Conservation (phyloP, 441 rosid species). For the Pelargonium cotyledonis region DNA sequence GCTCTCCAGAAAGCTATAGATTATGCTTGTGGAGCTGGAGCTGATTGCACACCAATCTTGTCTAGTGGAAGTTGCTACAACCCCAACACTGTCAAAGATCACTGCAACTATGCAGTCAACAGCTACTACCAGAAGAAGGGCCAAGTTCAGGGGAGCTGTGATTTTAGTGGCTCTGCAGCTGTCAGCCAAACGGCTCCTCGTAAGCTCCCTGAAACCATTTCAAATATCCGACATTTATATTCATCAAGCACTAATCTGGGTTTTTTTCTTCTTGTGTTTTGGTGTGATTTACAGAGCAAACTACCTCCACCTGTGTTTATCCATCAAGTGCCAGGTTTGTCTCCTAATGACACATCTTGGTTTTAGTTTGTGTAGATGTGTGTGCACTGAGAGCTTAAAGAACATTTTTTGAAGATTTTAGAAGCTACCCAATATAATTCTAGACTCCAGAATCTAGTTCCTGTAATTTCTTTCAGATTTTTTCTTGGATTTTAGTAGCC, state of each 20-base stretch:
- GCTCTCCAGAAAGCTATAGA: slow-evolving; percentile 63
- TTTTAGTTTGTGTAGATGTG: background rate
- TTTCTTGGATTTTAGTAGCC: too few species aligned
- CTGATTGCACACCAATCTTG: slow-evolving; percentile 62
- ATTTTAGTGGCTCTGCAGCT: slow-evolving; percentile 62
- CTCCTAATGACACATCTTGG: too few species aligned
- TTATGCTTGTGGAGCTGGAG: slow-evolving; percentile 95
- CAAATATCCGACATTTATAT: background rate
- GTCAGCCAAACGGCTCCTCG: slow-evolving; percentile 46
- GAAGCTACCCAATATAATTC: too few species aligned
- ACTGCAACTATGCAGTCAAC: slow-evolving; percentile 91
- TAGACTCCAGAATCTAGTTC: too few species aligned
- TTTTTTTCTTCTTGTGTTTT: slow-evolving; percentile 9
- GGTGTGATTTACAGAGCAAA: slow-evolving; percentile 39
- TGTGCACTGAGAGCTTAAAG: slow-evolving; percentile 3
- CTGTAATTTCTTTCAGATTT: too few species aligned
- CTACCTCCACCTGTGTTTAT: slow-evolving; percentile 43
- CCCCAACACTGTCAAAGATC: slow-evolving; percentile 80
- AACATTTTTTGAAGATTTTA: background rate
- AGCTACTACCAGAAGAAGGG: slow-evolving; percentile 79
- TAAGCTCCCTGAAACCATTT: slow-evolving; percentile 21
- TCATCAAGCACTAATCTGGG: background rate
- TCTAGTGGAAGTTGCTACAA: slow-evolving; percentile 63
- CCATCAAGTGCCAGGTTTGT: slow-evolving; percentile 63
- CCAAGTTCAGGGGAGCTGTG: slow-evolving; percentile 55